A percentile compares a stretch with the other conserved stretches of the same genome.
phyloP scores from a whole-genome alignment of 441 rosid species.

The Dalechampia spathulata region DNA sequence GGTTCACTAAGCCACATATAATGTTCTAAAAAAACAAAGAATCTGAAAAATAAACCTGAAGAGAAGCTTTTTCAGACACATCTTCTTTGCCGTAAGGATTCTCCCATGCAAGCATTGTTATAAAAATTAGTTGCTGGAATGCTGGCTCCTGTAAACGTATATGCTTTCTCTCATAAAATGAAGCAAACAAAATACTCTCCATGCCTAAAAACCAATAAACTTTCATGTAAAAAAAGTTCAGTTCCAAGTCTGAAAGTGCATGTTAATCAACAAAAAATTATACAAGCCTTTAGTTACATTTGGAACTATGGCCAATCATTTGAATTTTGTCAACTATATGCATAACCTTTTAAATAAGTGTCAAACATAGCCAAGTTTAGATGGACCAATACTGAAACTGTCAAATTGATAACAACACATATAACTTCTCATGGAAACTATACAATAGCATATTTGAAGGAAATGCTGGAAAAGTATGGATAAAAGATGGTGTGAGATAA shows the following conservation, averaged over 20 bases:
- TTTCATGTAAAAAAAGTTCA: constrained; percentile 1
- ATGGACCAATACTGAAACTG: neutral
- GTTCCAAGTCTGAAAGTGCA: neutral
- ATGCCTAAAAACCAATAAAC: neutral
- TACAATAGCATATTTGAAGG: neutral
- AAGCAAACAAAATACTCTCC: neutral
- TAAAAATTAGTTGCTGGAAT: constrained; percentile 78
- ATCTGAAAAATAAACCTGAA: constrained; percentile 47
- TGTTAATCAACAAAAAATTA: neutral
- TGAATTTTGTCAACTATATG: neutral
- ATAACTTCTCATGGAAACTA: neutral
- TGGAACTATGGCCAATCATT: neutral
- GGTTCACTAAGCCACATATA: constrained; percentile 5
- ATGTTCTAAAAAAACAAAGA: neutral
- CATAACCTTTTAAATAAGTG: neutral
- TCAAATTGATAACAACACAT: neutral
- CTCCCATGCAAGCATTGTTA: constrained; percentile 96
- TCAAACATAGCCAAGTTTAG: neutral
- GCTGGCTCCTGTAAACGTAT: constrained; percentile 63
- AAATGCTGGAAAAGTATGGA: neutral
- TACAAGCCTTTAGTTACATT: neutral
- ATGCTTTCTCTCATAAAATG: neutral
- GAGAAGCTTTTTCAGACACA: constrained; percentile 40
- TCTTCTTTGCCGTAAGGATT: constrained; percentile 55
- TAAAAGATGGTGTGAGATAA: neutral